A percentile compares a stretch with the other conserved stretches of the same genome.
Conservation (phyloP, 805 yeast species). For the Candida xiaguanensis region DNA sequence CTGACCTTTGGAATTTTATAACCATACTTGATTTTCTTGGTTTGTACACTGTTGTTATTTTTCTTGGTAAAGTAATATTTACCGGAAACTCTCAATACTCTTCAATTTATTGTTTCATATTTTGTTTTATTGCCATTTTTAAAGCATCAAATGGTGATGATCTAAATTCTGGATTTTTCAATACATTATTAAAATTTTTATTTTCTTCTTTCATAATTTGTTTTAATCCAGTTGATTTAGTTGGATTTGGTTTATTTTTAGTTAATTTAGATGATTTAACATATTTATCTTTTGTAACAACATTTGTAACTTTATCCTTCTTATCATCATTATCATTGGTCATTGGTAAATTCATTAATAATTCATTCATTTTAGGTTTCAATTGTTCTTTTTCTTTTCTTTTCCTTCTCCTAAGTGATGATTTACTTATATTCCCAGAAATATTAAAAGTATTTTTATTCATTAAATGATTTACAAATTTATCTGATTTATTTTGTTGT, state of each 20-base stretch:
- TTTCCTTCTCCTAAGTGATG: slow-evolving; percentile 62
- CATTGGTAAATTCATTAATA: slow-evolving; percentile 48
- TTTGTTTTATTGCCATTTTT: slow-evolving; percentile 46
- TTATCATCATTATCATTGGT: not conserved
- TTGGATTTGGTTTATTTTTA: slow-evolving; percentile 50
- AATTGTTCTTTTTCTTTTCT: slow-evolving; percentile 57
- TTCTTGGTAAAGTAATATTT: no score
- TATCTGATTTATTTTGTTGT: slow-evolving; percentile 35
- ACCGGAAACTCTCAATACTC: no score
- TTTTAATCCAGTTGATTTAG: slow-evolving; percentile 36
- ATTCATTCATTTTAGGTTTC: slow-evolving; percentile 64
- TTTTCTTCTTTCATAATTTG: slow-evolving; percentile 56
- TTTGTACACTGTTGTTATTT: no score
- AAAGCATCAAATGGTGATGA: slow-evolving; percentile 63
- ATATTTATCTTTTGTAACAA: slow-evolving; percentile 12
- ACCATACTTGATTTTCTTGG: no score
- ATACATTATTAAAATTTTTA: slow-evolving; percentile 53
- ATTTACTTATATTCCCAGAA: slow-evolving; percentile 56
- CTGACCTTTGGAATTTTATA: no score
- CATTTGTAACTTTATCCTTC: slow-evolving; percentile 13
- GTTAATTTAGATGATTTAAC: slow-evolving; percentile 21
- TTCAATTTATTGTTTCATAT: slow-evolving; percentile 11
- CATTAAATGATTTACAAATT: slow-evolving; percentile 28
- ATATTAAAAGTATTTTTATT: slow-evolving; percentile 28
- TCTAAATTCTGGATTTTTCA: slow-evolving; percentile 53